Evolutionary conservation across 352 stramenopile species (phyloP), one percentile per base, ranked within the genome.

Genomic region (Phytophthora nicotianae): DNA sequence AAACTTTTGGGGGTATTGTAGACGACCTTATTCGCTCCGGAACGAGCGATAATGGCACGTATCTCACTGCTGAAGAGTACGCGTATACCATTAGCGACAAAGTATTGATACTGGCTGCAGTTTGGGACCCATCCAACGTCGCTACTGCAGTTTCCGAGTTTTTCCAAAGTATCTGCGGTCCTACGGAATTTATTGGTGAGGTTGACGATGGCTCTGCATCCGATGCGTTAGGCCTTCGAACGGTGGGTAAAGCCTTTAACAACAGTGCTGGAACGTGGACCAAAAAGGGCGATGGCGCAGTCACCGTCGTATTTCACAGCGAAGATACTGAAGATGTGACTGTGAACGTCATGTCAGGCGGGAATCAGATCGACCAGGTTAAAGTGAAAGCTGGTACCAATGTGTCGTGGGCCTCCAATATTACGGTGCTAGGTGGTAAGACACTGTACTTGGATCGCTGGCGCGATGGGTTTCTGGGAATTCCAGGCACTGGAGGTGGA

Each of bases 131-230:
- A 5, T 81, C 71, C 11, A 70, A 68, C 11, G 42, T 83, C 41
- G 62, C 52, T 10, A 21, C 24, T 6, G 64, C 83, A 37, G 59
- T 63, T 4, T 59, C 70, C 19, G 68, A 79, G 27, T 86, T 74
- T 20, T 62, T 86, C 4, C 73, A 86, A 50, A 77, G 73, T 0
- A 79, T 81, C 32, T 83, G 76, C 19, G 71, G 68, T 9, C 70
- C 76, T 4, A 81, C 75, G 13, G 56, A 65, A 20, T 81, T 77
- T 52, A 65, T 70, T 9, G 70, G 74, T 3, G 58, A 76, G 0
- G 72, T 86, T 41, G 65, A 74, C 29, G 68, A 82, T 45, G 76
- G 76, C 7, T 54, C 62, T 38, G 67, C 70, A 1, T 60, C 73
- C 4, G 46, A 70, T 23, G 74, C 73, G 13, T 50, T 85, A 0